Evolutionary conservation across 257 asterid genomes (phyloP).

Genomic region (Scutellaria galericulata): DNA sequence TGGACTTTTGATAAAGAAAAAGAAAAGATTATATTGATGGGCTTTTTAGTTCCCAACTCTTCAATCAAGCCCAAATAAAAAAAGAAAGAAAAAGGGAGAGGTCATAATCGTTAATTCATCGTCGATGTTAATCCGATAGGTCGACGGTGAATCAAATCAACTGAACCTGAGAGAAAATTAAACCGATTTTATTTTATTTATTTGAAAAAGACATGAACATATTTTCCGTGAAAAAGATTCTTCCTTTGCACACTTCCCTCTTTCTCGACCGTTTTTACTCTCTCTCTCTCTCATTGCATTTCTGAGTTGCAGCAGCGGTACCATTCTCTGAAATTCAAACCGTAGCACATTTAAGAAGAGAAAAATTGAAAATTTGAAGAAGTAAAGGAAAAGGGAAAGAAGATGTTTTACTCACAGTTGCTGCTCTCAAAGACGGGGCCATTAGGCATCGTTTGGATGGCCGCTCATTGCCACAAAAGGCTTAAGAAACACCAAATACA

Average conservation of each 20-base stretch:
- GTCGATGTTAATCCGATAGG: not conserved
- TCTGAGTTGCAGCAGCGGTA: conserved; percentile 25
- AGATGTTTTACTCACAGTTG: conserved; percentile 75
- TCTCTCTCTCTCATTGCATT: not conserved
- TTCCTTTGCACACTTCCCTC: conserved; percentile 37
- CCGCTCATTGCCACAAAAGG: conserved; percentile 81
- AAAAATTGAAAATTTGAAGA: conserved; percentile 12
- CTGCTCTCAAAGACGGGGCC: conserved; percentile 82
- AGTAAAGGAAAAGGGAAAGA: not conserved
- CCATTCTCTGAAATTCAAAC: conserved; percentile 17
- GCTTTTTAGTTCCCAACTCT: not conserved
- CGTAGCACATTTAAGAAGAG: not conserved
- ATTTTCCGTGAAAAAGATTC: not conserved
- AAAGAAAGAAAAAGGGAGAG: not conserved
- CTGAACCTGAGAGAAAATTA: not conserved
- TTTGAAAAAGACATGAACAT: not conserved
- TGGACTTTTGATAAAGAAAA: too few relatives aligned
- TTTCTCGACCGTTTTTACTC: conserved; percentile 36
- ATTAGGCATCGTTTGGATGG: conserved; percentile 82
- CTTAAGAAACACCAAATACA: conserved; percentile 63
- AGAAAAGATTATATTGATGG: not conserved
- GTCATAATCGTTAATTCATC: conserved; percentile 18
- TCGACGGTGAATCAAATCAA: conserved; percentile 21
- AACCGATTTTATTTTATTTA: not conserved
- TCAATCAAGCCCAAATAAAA: not conserved